Percentiles rank a stretch among this genome's conserved stretches.
phyloP scores from a whole-genome alignment of 1,284 basidiomycete species.

The Malassezia cuniculi region DNA sequence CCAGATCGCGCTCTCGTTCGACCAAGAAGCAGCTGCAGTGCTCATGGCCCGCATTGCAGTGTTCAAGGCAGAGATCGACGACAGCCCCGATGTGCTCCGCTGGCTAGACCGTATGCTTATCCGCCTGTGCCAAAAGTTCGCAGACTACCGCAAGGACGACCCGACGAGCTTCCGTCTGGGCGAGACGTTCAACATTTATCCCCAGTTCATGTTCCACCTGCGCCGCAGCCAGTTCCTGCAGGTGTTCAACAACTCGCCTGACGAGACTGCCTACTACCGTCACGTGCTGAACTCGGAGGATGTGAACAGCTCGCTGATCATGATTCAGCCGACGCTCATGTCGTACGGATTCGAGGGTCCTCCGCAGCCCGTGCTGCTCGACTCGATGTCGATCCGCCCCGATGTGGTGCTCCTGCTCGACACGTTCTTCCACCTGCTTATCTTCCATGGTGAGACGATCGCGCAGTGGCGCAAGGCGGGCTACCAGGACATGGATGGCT shows the following conservation, averaged over 20 bases:
- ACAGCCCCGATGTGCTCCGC: conserved; percentile 86
- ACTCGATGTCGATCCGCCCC: conserved; percentile 92
- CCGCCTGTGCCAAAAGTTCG: conserved; percentile 96
- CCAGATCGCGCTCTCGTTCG: conserved; percentile 81
- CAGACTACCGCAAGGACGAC: conserved; percentile 96
- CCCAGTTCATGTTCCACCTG: conserved; percentile 99
- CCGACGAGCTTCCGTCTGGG: conserved; percentile 80
- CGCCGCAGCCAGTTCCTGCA: conserved; percentile 95
- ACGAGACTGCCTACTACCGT: conserved; percentile 98
- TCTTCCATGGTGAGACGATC: conserved; percentile 95
- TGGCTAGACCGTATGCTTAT: conserved; percentile 99
- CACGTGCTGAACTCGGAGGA: conserved; percentile 95
- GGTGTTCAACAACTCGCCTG: conserved; percentile 98
- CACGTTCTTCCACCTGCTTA: conserved; percentile 99
- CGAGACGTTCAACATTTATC: conserved; percentile 97
- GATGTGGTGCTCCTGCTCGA: conserved; percentile 96
- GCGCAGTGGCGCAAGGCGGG: conserved; percentile 98
- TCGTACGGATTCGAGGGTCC: conserved; percentile 84
- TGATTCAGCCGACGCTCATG: conserved; percentile 99
- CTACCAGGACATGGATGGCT: conserved; percentile 97
- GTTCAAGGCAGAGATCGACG: conserved; percentile 98
- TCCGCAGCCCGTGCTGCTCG: conserved; percentile 85
- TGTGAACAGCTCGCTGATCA: conserved; percentile 97
- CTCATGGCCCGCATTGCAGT: conserved; percentile 98
- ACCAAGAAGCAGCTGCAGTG: conserved; percentile 95